A percentile compares a stretch with the other conserved stretches of the same genome.
Conservation (phyloP, 306 rosid species). For the Echinosophora koreensis region DNA sequence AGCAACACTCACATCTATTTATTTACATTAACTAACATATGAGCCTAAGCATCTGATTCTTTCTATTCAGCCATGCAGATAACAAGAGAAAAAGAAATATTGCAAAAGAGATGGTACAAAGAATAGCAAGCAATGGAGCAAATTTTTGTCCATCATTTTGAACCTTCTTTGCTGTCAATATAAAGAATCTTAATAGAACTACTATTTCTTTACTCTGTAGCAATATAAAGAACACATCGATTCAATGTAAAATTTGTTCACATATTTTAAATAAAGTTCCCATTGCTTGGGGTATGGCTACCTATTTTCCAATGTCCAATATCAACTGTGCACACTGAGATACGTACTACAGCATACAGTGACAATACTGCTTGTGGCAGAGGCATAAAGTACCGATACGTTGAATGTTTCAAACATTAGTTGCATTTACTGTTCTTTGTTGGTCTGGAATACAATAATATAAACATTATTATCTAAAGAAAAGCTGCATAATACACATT, state of each 20-base stretch:
- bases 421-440: conserved; percentile 93
- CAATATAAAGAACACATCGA: neutral
- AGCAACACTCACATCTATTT: neutral
- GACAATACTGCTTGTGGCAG: conserved; percentile 94
- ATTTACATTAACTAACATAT: neutral
- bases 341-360: conserved; percentile 93
- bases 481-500: neutral
- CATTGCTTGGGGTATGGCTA: conserved; percentile 42
- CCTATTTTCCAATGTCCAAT: conserved; percentile 98
- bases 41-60: conserved; percentile 1
- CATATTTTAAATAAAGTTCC: conserved; percentile 8
- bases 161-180: neutral
- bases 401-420: conserved; percentile 95
- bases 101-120: no score
- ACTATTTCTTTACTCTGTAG: neutral
- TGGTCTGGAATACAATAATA: conserved; percentile 61
- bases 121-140: no score
- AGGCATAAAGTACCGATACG: conserved; percentile 95
- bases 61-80: neutral
- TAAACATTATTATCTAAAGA: conserved; percentile 3
- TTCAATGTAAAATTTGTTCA: no score
- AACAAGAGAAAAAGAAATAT: no score
- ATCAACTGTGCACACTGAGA: conserved; percentile 93
- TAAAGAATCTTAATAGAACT: neutral
- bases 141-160: neutral